Base-by-base conservation (phyloP, 2,329 filamentous ascomycete species). In the Aschersonia sp. region DNA sequence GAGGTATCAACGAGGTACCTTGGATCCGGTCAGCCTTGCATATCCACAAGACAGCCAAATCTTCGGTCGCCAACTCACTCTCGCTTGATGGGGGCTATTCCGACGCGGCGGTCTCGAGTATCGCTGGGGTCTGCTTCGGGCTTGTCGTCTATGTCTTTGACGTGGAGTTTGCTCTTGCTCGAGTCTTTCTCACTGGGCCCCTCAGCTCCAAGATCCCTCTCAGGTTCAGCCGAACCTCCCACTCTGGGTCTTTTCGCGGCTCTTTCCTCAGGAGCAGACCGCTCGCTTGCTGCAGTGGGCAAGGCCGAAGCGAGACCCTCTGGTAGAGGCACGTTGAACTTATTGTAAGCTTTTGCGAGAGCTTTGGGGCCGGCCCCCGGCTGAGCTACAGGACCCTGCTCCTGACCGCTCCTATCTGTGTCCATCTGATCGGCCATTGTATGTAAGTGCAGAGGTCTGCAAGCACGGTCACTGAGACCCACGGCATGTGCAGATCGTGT, bases 41-140 rank as follows among this genome's bases (percentile, higher is more conserved):
- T 8, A 9, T 12, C 35, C 35, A 22, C 22, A 22, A 22, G 35
- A 12, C 35, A 37, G 35, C 35, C 8, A 9, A 9, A 12, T 37
- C 12, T 12, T 12, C 8, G 12, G 12, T 8, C 35, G 12, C 12
- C 35, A 22, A 66, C 73, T 63, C 66, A 86, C 78, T 88, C 84
- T 59, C 76, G 71, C 64, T 87, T 88, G 62, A 89, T 77, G 7
- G 79, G 77, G 22, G 84, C 83, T 47, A 82, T 67, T 30, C 82
- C 83, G 56, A 71, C 79, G 49, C 65, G 62, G 46, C 61, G 60
- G 9, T 59, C 58, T 48, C 54, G 42, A 35, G 44, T 37, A 31
- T 8, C 49, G n/a, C 22, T 22, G 22, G 22, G 22, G 22, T 53
- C 53, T 14, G 54, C 51, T 43, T 4, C 35, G 8, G 35, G 12